These are phyloP conservation scores for Leccinum broughii DNA, from an alignment of 768 basidiomycete genomes.

Conservation along the genomic window DNA sequence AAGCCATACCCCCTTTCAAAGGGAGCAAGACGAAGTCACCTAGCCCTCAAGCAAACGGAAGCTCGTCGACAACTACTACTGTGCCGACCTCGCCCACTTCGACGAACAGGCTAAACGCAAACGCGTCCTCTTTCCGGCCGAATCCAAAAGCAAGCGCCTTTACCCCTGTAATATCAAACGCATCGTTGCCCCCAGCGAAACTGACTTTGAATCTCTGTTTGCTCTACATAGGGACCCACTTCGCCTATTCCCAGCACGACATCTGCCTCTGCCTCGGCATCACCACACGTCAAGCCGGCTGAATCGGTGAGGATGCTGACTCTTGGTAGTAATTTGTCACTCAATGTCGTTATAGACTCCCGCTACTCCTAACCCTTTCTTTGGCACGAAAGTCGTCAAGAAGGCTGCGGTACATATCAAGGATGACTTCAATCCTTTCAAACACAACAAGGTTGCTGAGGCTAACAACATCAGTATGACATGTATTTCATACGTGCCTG, in stretches of 20 bases:
- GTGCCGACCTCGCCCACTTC: conserved; percentile 54
- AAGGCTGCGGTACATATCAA: conserved; percentile 82
- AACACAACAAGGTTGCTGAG: conserved; percentile 77
- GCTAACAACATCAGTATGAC: conserved; percentile 72
- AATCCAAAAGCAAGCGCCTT: conserved; percentile 78
- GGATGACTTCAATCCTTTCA: conserved; percentile 98
- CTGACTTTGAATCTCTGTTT: conserved; percentile 20
- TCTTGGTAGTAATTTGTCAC: background rate
- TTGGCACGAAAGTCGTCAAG: conserved; percentile 76
- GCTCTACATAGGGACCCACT: conserved; percentile 42
- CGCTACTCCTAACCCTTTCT: conserved; percentile 81
- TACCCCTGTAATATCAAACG: conserved; percentile 53
- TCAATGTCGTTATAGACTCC: conserved; percentile 36
- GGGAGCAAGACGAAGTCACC: conserved; percentile 49
- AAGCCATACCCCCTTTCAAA: conserved; percentile 89
- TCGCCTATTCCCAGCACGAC: conserved; percentile 46
- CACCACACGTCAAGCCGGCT: conserved; percentile 60
- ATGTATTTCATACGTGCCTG: background rate
- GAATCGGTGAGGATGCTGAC: conserved; percentile 46
- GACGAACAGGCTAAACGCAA: conserved; percentile 75
- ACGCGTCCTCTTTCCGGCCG: conserved; percentile 89
- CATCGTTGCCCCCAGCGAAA: conserved; percentile 9
- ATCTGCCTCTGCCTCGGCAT: conserved; percentile 49
- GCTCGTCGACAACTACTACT: conserved; percentile 35
- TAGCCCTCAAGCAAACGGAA: conserved; percentile 31